Base-by-base conservation (phyloP, 179 eudicot genomes). In the Beta lomatogona region DNA sequence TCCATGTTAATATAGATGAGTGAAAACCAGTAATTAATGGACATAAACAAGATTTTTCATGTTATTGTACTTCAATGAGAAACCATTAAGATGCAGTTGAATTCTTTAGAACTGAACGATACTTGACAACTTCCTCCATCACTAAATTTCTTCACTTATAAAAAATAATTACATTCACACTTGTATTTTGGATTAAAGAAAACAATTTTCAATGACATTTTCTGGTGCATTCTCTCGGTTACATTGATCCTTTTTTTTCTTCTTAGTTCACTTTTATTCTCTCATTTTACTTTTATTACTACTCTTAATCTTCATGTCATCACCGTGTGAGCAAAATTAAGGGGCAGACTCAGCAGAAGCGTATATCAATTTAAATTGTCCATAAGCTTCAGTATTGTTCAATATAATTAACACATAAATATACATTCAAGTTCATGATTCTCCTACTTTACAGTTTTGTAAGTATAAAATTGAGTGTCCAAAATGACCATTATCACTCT, bases 1-100 rank as follows among this genome's bases (percentile, higher is more conserved):
- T 45, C 66, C 77, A 84, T 44, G 63, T 50, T 54, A 71, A 5
- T 80, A 11, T 18, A 31, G 36, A 46, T 71, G 3, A 63, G 66
- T 25, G 15, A 18, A 18, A 57, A 16, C 21, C 18, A 18, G 3
- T 57, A 19, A 36, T 41, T 14, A 19, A 31, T 57, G 22, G 16
- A 28, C 6, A 28, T 74, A 55, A 57, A 74, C 65, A 74, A 5
- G 45, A 28, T 36, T 28, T 1, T 21, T 53, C 13, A 55, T 9
- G 21, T 57, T 19, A 19, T 9, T 55, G 19, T 22, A 50, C 63
- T 25, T 48, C 66, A 75, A 10, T 71, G 69, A 25, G 52, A 80
- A 79, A 6, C 59, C 63, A 66, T 53, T 78, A 0, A 52, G 19
- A 72, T 69, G 72, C 52, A 16, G 6, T 68, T 44, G 28, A 70